phyloP scores from a whole-genome alignment of 495 filamentous ascomycete species.

The Neurospora pannonica region DNA sequence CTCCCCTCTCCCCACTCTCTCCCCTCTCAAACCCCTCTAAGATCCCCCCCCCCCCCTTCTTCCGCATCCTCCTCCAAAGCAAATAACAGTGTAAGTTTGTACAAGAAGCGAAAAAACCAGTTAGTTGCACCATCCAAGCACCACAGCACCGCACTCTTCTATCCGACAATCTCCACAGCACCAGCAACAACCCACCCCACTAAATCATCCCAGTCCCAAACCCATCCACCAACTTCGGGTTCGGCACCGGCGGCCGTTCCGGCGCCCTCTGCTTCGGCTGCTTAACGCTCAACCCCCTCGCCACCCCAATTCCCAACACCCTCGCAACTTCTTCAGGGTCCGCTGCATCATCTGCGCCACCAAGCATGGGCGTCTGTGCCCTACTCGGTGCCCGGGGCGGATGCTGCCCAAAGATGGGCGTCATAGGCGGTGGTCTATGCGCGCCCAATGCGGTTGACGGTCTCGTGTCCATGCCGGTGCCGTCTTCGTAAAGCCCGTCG shows the following conservation, averaged over 20 bases:
- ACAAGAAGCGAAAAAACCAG: neutral
- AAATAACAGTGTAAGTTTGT: neutral
- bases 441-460: neutral
- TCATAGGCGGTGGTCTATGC: neutral
- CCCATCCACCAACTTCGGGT: slow-evolving; percentile 10
- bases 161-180: neutral
- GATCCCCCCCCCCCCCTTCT: neutral
- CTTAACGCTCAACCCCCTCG: slow-evolving; percentile 21
- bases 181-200: neutral
- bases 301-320: slow-evolving; percentile 20
- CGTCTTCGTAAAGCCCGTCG: neutral
- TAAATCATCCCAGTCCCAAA: slow-evolving; percentile 21
- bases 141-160: neutral
- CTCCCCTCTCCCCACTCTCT: neutral
- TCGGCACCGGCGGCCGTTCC: neutral
- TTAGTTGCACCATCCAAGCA: neutral
- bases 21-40: neutral
- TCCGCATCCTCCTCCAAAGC: neutral
- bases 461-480: neutral
- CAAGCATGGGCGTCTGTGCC: slow-evolving; percentile 9
- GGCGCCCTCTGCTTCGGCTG: slow-evolving; percentile 4
- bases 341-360: neutral
- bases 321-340: neutral
- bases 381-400: slow-evolving; percentile 1
- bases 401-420: neutral